Percentiles rank a stretch among this genome's conserved stretches.
Conservation (phyloP, 371 early-diverging fungal species). For the Mortierella sp. region DNA sequence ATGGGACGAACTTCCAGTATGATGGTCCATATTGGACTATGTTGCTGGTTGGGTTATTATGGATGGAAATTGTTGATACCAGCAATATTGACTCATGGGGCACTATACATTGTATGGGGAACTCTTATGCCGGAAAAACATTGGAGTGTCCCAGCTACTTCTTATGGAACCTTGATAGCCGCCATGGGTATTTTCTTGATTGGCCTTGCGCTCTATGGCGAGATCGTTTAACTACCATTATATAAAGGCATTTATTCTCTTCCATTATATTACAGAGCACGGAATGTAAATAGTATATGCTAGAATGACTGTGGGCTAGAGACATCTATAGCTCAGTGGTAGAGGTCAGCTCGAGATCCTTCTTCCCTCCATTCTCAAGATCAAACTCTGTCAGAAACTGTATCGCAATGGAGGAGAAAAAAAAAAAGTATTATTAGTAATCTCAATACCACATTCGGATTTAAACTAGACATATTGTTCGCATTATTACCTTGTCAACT, state of each 20-base stretch:
- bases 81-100: constrained; percentile 37
- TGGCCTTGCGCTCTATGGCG: constrained; percentile 52
- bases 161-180: constrained; percentile 50
- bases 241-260: background rate
- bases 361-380: constrained; percentile 40
- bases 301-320: constrained; percentile 17
- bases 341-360: constrained; percentile 39
- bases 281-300: background rate
- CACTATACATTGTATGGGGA: constrained; percentile 49
- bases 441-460: background rate
- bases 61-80: constrained; percentile 33
- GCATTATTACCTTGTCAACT: constrained; percentile 50
- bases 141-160: constrained; percentile 55
- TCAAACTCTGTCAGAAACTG: constrained; percentile 55
- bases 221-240: constrained; percentile 34
- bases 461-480: background rate
- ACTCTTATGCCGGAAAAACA: constrained; percentile 32
- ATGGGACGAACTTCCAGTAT: constrained; percentile 56
- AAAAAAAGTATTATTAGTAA: background rate
- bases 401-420: background rate
- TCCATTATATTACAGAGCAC: background rate
- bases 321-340: constrained; percentile 21
- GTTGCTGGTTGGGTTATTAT: constrained; percentile 41
- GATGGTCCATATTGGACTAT: constrained; percentile 57
- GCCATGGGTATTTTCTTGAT: constrained; percentile 44